Base-by-base conservation (phyloP, 176 grass and related monocot species). In the Oropetium thomaeum region DNA sequence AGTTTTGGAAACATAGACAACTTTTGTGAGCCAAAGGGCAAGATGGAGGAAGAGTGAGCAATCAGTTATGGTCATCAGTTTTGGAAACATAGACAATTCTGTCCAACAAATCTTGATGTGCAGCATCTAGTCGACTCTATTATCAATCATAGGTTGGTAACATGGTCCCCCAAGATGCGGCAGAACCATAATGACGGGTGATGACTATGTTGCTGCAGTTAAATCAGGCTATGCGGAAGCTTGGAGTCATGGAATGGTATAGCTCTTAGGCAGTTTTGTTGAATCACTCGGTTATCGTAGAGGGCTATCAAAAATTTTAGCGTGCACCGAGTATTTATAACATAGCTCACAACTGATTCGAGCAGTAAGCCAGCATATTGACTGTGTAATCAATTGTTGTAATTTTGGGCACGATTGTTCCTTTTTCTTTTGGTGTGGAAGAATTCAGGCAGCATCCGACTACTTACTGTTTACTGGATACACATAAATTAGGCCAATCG, bases 41-140 rank as follows among this genome's bases (percentile, higher is more conserved):
- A 59, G 38, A 72, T 79, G 52, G 70, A 74, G 64, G 69, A 74
- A 55, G 85, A 62, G 45, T 87, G 80, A 88, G 52, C 34, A 41
- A 73, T 16, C 68, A 58, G 31, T 77, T 35, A 4, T 66, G 42
- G 12, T 40, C n/a, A n/a, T n/a, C 58, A 41, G 43, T 22, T 57
- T 73, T 79, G 51, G 39, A 59, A 55, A 64, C 65, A 40, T 31
- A 48, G 16, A 43, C 31, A 17, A 51, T 5, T 29, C 14, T 75
- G 23, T 10, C 11, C 22, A 1, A 19, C 39, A 75, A 10, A 62
- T 80, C 13, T 85, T 59, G 62, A 86, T 85, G 49, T 85, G 63
- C 26, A 67, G 35, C 58, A 45, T 44, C 19, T 67, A 73, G 30
- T 32, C 28, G 47, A 17, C 48, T 45, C 29, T 25, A 32, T 51